Conservation (phyloP, 176 grass and related monocot genomes). For the Oryza glumipatula region DNA sequence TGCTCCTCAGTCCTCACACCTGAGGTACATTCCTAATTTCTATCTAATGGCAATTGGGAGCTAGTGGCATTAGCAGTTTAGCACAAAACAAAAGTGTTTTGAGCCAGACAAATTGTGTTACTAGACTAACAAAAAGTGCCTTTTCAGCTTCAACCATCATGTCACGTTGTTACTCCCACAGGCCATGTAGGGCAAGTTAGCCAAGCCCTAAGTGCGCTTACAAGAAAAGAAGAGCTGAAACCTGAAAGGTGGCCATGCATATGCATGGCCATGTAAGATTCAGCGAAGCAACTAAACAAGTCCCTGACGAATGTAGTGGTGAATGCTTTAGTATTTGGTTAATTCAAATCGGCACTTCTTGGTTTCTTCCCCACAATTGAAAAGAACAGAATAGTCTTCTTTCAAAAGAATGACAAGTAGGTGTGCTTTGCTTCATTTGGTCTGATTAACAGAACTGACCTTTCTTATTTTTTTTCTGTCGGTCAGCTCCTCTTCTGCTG, state of each 20-base stretch:
- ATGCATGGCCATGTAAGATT: not conserved
- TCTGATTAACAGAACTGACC: not conserved
- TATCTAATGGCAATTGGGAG: conserved; percentile 13
- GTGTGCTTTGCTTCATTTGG: not conserved
- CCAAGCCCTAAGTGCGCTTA: conserved; percentile 35
- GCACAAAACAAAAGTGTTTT: conserved; percentile 23
- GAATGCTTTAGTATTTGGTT: not conserved
- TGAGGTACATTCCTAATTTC: conserved; percentile 27
- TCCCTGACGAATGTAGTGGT: not conserved
- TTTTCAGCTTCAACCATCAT: conserved; percentile 52
- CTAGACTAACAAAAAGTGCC: conserved; percentile 38
- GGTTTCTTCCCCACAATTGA: not conserved
- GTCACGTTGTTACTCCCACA: not conserved
- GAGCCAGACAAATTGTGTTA: conserved; percentile 45
- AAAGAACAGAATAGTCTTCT: not conserved
- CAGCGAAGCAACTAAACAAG: conserved; percentile 39
- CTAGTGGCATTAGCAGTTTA: conserved; percentile 25
- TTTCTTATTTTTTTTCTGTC: not conserved
- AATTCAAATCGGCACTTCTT: not conserved
- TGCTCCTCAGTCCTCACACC: conserved; percentile 13
- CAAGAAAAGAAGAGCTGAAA: conserved; percentile 49
- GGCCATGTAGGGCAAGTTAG: conserved; percentile 17
- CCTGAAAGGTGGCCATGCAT: conserved; percentile 5
- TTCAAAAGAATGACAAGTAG: too few species aligned
- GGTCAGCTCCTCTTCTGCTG: too few species aligned